Base-by-base conservation (phyloP, 768 basidiomycete species). In the Tricholomella constricta region DNA sequence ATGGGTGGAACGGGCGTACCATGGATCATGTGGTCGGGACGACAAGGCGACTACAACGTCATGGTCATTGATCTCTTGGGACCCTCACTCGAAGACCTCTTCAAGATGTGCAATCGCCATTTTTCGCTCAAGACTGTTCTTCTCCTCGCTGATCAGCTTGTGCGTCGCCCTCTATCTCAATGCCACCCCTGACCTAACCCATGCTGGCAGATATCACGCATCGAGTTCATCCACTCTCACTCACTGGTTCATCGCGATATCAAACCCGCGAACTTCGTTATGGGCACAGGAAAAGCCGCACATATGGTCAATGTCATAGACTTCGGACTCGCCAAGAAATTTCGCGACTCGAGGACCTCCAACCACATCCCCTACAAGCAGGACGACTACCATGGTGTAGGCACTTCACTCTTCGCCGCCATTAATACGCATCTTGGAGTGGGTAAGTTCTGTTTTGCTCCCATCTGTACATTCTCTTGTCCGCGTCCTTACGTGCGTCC, bases 221-320 rank as follows among this genome's bases (percentile, higher is more conserved):
- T 98, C 64, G 92, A 97, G 70, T 98, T 94, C 70, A 94, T 98
- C 60, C 96, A 99, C 72, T 91, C 90, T 1, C 88, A 92, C 65
- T 91, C 92, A 64, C 89, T 96, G 61, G 85, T 97, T 36, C 96
- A 98, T 69, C 90, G 96, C 59, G 96, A 98, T 68, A 89, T 99
- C 71, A 99, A 98, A 70, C 96, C 96, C 32, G 96, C 96, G 63
- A 98, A 99, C 74, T 99, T 99, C 67, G 88, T 99, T 55, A 98
- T 98, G 92, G 91, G 93, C 57, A 86, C 68, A 65, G 75, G 73
- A 31, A 73, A 72, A 58, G 74, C 75, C 23, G 65, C 80, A 0
- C 79, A 80, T 61, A 72, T 86, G 62, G 94, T 99, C 67, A 96
- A 98, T 69, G 90, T 99, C 60, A 91, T 91, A 61, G 89, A 91